Evolutionary conservation across 371 early-diverging fungal species (phyloP).

Genomic region (Mucor lusitanicus): DNA sequence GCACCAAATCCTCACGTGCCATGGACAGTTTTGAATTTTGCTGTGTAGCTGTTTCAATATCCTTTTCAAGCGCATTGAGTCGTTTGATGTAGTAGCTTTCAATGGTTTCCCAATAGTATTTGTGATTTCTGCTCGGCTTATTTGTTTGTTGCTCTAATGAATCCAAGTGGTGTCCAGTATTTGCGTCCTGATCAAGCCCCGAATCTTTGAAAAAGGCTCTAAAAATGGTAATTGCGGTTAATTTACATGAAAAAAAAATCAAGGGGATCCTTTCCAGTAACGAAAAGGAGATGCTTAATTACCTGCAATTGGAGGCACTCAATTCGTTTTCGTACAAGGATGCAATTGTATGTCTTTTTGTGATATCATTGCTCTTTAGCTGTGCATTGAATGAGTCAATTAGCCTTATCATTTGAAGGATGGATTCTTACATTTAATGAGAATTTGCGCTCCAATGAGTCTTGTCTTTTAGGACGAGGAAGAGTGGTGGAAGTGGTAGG

Average conservation of each 20-base stretch:
- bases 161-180: neutral
- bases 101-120: slow-evolving; percentile 22
- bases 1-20: slow-evolving; percentile 19
- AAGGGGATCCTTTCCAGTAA: neutral
- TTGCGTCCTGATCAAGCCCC: neutral
- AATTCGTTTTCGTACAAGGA: neutral
- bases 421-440: neutral
- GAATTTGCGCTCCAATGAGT: neutral
- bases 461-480: neutral
- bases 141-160: neutral
- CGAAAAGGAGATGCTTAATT: slow-evolving; percentile 1
- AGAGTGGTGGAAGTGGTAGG: neutral
- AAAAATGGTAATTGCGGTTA: neutral
- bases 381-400: neutral
- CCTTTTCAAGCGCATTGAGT: slow-evolving; percentile 12
- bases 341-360: neutral
- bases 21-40: slow-evolving; percentile 17
- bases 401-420: neutral
- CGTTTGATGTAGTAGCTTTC: slow-evolving; percentile 14
- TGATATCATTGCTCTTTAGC: neutral
- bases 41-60: slow-evolving; percentile 12
- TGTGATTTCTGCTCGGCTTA: neutral
- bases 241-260: neutral
- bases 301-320: neutral
- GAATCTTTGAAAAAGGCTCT: neutral